A percentile compares a stretch with the other conserved stretches of the same genome.
Evolutionary conservation across 257 asterid species (phyloP).

Genomic region (Parsonsia alboflavescens): DNA sequence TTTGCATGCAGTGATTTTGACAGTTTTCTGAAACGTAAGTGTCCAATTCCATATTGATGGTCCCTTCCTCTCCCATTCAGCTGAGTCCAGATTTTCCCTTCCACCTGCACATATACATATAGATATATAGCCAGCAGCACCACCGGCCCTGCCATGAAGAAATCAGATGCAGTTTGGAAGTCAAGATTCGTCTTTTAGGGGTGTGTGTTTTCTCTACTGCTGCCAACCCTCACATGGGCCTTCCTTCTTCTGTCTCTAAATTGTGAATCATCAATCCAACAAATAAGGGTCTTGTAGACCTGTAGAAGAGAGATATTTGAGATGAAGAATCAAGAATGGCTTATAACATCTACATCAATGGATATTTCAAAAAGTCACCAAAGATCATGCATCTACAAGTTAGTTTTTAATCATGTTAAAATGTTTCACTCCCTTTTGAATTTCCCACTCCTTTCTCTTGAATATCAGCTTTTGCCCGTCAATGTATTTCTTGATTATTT

Average conservation of each 20-base stretch:
- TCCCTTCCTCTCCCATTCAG: neutral
- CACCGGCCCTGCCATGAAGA: neutral
- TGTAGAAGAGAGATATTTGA: too few species aligned
- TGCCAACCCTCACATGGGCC: conserved; percentile 9
- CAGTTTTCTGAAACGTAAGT: neutral
- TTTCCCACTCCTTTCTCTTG: neutral
- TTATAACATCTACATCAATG: neutral
- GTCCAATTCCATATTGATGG: neutral
- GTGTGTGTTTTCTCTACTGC: neutral
- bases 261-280: conserved; percentile 14
- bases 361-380: neutral
- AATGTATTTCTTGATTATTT: neutral
- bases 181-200: neutral
- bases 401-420: neutral
- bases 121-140: neutral
- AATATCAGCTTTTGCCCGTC: neutral
- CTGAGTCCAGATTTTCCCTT: neutral
- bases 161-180: neutral
- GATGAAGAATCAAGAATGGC: conserved; percentile 1
- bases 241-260: neutral
- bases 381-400: neutral
- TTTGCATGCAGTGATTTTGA: conserved; percentile 2
- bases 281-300: conserved; percentile 1
- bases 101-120: too few species aligned
- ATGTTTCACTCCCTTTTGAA: conserved; percentile 2